These are phyloP conservation scores for Acorus gramineus DNA, from an alignment of 106 monocot species.

Conservation along the genomic window DNA sequence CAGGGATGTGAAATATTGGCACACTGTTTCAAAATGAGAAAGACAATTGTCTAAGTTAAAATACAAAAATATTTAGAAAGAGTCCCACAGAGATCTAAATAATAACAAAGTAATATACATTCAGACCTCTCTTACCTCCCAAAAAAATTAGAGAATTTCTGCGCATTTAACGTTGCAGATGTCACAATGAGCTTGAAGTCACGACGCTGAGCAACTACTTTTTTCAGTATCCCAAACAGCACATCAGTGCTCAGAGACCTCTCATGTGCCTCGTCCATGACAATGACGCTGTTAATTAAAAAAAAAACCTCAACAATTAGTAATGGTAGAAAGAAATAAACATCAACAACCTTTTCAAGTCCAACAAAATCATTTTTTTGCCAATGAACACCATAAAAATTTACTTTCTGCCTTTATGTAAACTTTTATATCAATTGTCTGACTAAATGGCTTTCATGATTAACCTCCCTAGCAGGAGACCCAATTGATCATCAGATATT, in stretches of 20 bases:
- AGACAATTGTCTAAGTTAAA: no score
- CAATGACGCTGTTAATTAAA: slow-evolving; percentile 51
- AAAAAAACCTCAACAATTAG: not conserved
- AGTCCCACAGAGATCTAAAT: not conserved
- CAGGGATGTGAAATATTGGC: slow-evolving; percentile 85
- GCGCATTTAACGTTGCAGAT: slow-evolving; percentile 91
- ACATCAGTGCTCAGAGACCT: slow-evolving; percentile 92
- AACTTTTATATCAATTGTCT: no score
- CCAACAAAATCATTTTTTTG: no score
- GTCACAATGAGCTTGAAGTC: slow-evolving; percentile 99
- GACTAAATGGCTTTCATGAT: no score
- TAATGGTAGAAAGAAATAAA: not conserved
- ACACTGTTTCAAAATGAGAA: slow-evolving; percentile 35
- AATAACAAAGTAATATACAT: not conserved
- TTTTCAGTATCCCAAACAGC: slow-evolving; percentile 90
- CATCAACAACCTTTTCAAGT: not conserved
- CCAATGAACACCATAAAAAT: no score
- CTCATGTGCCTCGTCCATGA: slow-evolving; percentile 99
- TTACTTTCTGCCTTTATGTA: no score
- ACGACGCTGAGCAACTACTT: slow-evolving; percentile 80
- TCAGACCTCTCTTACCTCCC: slow-evolving; percentile 43
- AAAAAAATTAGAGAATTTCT: slow-evolving; percentile 93
- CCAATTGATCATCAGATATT: no score
- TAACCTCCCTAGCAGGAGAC: no score
- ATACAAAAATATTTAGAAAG: not conserved